Evolutionary conservation across 176 grass and related monocot genomes (phyloP).

Genomic region (Miscanthus lutarioriparius): DNA sequence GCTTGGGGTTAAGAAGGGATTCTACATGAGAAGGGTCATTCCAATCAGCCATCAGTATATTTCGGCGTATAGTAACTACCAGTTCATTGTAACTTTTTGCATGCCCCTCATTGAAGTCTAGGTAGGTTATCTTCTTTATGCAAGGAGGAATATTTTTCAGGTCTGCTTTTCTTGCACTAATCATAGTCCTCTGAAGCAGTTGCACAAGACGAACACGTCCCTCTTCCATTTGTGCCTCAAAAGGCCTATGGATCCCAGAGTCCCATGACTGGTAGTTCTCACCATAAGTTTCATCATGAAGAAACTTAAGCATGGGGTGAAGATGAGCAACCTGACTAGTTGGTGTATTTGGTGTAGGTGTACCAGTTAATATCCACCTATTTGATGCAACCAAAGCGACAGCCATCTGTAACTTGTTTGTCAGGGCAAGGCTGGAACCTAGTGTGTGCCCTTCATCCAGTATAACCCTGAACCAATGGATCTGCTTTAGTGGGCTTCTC

Average conservation of each 20-base stretch:
- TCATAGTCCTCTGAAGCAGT: constrained; percentile 85
- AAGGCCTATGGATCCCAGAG: constrained; percentile 69
- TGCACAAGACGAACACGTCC: constrained; percentile 62
- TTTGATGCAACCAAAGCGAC: constrained; percentile 86
- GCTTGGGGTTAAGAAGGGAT: constrained; percentile 93
- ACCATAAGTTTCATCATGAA: constrained; percentile 89
- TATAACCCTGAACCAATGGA: constrained; percentile 93
- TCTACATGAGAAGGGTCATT: constrained; percentile 98
- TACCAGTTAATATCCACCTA: constrained; percentile 98
- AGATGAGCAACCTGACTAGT: constrained; percentile 93
- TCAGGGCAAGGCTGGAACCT: constrained; percentile 82
- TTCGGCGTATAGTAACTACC: constrained; percentile 79
- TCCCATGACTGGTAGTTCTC: constrained; percentile 88
- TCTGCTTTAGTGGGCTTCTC: constrained; percentile 81
- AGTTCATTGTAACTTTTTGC: constrained; percentile 95
- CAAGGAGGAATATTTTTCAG: constrained; percentile 90
- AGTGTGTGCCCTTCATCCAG: constrained; percentile 99
- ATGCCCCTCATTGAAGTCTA: constrained; percentile 85
- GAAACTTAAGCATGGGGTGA: constrained; percentile 95
- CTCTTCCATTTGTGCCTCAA: constrained; percentile 87
- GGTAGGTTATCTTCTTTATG: constrained; percentile 72
- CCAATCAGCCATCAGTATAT: constrained; percentile 98
- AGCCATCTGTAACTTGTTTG: constrained; percentile 97
- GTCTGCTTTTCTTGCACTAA: constrained; percentile 94
- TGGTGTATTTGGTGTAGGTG: constrained; percentile 92